Percentiles rank a stretch among this genome's conserved stretches.
phyloP scores from a whole-genome alignment of 1,284 basidiomycete genomes.

The Moniliophthora roreri region DNA sequence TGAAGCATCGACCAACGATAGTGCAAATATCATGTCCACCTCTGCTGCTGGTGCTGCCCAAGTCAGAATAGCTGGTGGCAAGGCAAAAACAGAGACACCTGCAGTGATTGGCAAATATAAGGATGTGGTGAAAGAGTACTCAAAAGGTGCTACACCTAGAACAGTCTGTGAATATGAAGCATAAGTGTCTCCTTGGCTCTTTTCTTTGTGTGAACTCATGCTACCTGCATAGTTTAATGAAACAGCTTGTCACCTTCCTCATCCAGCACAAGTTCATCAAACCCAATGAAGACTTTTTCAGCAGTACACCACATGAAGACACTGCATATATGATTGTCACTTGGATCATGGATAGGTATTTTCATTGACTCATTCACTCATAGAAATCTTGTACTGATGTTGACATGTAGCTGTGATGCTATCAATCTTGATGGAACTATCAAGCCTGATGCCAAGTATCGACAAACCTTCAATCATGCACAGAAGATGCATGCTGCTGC shows the following conservation, averaged over 20 bases:
- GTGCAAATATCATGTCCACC: too few relatives aligned
- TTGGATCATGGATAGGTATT: slow-evolving; percentile 31
- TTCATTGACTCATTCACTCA: background rate
- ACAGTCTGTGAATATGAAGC: slow-evolving; percentile 28
- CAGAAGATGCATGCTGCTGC: slow-evolving; percentile 37
- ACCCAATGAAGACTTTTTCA: slow-evolving; percentile 20
- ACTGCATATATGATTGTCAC: too few relatives aligned
- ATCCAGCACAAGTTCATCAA: slow-evolving; percentile 14
- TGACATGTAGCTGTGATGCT: slow-evolving; percentile 29
- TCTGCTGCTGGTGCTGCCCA: too few relatives aligned
- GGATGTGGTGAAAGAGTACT: too few relatives aligned
- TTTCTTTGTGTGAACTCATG: background rate
- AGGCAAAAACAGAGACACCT: too few relatives aligned
- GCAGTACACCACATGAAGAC: slow-evolving; percentile 19
- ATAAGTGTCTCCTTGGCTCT: slow-evolving; percentile 14
- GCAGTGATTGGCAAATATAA: too few relatives aligned
- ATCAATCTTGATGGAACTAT: slow-evolving; percentile 23
- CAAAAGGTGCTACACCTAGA: too few relatives aligned
- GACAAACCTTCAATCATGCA: slow-evolving; percentile 27
- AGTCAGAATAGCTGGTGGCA: too few relatives aligned
- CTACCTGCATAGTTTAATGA: slow-evolving; percentile 16
- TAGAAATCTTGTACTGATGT: background rate
- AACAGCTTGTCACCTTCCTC: slow-evolving; percentile 19
- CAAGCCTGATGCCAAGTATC: slow-evolving; percentile 12
- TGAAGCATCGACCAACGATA: too few relatives aligned